These are phyloP conservation scores for Licmophora abbreviata DNA, from an alignment of 108 stramenopile species.

Conservation along the genomic window DNA sequence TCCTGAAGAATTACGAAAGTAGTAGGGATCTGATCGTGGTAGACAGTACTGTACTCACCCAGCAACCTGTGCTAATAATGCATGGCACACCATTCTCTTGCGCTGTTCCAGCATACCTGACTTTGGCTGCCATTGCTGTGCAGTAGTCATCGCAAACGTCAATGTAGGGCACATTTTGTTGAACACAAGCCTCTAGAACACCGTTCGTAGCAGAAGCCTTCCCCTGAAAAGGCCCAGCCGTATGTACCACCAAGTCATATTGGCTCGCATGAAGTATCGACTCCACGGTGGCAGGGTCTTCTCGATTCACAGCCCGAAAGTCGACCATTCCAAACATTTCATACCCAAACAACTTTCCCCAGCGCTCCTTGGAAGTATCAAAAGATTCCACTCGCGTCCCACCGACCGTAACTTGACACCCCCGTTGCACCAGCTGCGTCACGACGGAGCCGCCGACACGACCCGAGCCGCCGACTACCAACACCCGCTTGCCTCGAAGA, in stretches of 20 bases:
- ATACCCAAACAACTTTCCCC: too few relatives aligned
- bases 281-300: too few relatives aligned
- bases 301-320: conserved; percentile 27
- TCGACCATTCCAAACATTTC: conserved; percentile 19
- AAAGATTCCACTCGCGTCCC: conserved; percentile 25
- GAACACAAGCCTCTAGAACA: conserved; percentile 42
- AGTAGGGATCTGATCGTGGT: too few relatives aligned
- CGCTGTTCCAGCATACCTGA: conserved; percentile 16
- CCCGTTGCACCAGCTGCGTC: conserved; percentile 26
- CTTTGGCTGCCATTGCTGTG: conserved; percentile 46
- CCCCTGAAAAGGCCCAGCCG: conserved; percentile 84
- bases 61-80: conserved; percentile 41
- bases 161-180: conserved; percentile 45
- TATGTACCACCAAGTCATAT: conserved; percentile 58
- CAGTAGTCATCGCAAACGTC: conserved; percentile 87
- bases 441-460: conserved; percentile 75
- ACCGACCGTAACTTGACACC: conserved; percentile 38
- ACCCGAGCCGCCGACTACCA: conserved; percentile 76
- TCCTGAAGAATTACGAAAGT: too few relatives aligned
- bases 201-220: conserved; percentile 29
- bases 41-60: too few relatives aligned
- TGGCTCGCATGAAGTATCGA: neutral
- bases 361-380: conserved; percentile 15
- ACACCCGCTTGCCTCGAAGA: conserved; percentile 18
- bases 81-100: conserved; percentile 25